phyloP scores from a whole-genome alignment of 495 filamentous ascomycete genomes.

The Ramalina intermedia region DNA sequence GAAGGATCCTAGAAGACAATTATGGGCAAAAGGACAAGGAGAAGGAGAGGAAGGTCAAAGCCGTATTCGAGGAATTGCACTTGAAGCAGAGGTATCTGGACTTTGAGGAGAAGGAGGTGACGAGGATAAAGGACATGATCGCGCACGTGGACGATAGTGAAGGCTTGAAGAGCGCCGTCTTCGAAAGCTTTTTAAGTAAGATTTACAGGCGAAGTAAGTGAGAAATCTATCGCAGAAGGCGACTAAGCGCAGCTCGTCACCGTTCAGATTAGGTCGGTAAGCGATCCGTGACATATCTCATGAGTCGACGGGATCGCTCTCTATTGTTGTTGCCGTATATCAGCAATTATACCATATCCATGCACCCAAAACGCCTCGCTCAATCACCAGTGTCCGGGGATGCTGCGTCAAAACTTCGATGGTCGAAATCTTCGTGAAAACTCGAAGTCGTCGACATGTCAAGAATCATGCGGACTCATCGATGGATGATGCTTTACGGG shows the following conservation, averaged over 20 bases:
- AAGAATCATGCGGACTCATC: background rate
- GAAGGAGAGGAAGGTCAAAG: constrained; percentile 74
- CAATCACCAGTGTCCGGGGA: background rate
- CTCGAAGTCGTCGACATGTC: background rate
- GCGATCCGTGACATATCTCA: too few relatives aligned
- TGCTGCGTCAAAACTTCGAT: too few relatives aligned
- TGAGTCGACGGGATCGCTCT: too few relatives aligned
- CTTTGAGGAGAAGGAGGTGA: constrained; percentile 76
- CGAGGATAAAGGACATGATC: constrained; percentile 60
- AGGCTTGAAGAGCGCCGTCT: constrained; percentile 78
- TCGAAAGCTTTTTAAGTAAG: constrained; percentile 82
- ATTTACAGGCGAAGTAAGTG: constrained; percentile 89
- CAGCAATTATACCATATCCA: too few relatives aligned
- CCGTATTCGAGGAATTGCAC: constrained; percentile 67
- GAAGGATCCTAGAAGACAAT: constrained; percentile 40
- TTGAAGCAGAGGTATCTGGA: constrained; percentile 68
- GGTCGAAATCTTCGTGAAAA: too few relatives aligned
- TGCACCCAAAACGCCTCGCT: too few relatives aligned
- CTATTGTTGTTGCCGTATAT: too few relatives aligned
- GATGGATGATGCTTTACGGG: background rate
- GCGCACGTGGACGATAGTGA: constrained; percentile 63
- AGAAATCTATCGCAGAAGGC: background rate
- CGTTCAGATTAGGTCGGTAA: too few relatives aligned
- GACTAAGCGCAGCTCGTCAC: background rate
- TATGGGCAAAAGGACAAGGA: constrained; percentile 66